Conservation (phyloP, 1,284 basidiomycete genomes). For the Sporisorium exsertum region DNA sequence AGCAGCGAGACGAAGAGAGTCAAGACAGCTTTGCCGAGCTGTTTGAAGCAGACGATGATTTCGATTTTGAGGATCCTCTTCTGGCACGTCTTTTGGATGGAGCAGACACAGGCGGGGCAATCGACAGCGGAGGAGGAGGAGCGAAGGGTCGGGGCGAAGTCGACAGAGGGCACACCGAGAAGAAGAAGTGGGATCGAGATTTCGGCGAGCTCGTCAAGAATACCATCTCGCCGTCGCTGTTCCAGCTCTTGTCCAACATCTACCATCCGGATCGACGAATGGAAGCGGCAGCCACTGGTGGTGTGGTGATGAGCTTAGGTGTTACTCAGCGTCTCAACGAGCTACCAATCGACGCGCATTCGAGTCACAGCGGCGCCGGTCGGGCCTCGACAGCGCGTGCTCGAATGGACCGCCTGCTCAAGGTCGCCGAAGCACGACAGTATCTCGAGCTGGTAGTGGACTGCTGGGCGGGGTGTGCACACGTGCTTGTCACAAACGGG, state of each 20-base stretch:
- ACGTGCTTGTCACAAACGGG: slow-evolving; percentile 77
- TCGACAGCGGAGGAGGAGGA: slow-evolving; percentile 70
- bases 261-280: slow-evolving; percentile 65
- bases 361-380: not conserved
- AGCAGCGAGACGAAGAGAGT: slow-evolving; percentile 67
- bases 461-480: slow-evolving; percentile 82
- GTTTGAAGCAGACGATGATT: slow-evolving; percentile 72
- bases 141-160: slow-evolving; percentile 7
- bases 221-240: slow-evolving; percentile 75
- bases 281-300: slow-evolving; percentile 30
- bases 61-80: slow-evolving; percentile 75
- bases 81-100: slow-evolving; percentile 74
- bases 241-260: slow-evolving; percentile 75
- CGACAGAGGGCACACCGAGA: slow-evolving; percentile 50
- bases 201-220: slow-evolving; percentile 74
- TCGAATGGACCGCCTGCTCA: slow-evolving; percentile 48
- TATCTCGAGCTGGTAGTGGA: slow-evolving; percentile 75
- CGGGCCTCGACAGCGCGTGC: slow-evolving; percentile 8
- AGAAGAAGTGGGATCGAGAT: slow-evolving; percentile 20
- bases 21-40: slow-evolving; percentile 81
- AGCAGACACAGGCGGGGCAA: slow-evolving; percentile 40
- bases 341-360: slow-evolving; percentile 1
- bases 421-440: slow-evolving; percentile 67
- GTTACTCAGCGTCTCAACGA: slow-evolving; percentile 33
- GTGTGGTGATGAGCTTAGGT: slow-evolving; percentile 37